Evolutionary conservation across 2,329 filamentous ascomycete genomes (phyloP).

Genomic region (Xylariaceae sp.): DNA sequence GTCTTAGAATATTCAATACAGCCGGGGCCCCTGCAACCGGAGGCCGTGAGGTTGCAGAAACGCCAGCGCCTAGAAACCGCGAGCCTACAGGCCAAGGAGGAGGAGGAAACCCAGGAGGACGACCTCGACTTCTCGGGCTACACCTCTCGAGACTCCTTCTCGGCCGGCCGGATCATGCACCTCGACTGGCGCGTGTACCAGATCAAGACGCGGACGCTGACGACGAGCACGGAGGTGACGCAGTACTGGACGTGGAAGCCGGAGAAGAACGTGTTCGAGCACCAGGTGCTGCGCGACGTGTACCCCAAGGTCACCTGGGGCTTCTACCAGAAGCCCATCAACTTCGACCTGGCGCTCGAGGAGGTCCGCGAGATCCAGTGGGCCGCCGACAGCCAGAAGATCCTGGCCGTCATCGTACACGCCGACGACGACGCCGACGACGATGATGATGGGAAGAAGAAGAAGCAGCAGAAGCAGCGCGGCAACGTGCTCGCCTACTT

Average conservation of each 20-base stretch:
- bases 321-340: conserved; percentile 51
- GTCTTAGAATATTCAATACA: conserved; percentile 15
- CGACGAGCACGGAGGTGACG: conserved; percentile 51
- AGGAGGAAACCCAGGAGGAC: conserved; percentile 32
- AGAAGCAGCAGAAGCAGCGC: too few species aligned
- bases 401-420: conserved; percentile 46
- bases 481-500: conserved; percentile 56
- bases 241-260: conserved; percentile 59
- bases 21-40: conserved; percentile 33
- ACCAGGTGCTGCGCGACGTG: conserved; percentile 54
- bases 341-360: conserved; percentile 52
- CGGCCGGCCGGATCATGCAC: conserved; percentile 46
- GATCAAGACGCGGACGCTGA: conserved; percentile 52
- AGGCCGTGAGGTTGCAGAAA: conserved; percentile 36
- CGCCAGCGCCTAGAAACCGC: conserved; percentile 33
- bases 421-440: too few species aligned
- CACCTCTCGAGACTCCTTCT: conserved; percentile 56
- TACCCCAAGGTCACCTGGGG: conserved; percentile 49
- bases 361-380: conserved; percentile 52
- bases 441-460: too few species aligned
- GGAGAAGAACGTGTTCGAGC: conserved; percentile 49
- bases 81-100: neutral
- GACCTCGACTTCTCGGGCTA: conserved; percentile 50
- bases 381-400: conserved; percentile 45
- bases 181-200: conserved; percentile 57